Evolutionary conservation across 805 yeast species (phyloP).

Genomic region (Aciculoconidium aculeatum): DNA sequence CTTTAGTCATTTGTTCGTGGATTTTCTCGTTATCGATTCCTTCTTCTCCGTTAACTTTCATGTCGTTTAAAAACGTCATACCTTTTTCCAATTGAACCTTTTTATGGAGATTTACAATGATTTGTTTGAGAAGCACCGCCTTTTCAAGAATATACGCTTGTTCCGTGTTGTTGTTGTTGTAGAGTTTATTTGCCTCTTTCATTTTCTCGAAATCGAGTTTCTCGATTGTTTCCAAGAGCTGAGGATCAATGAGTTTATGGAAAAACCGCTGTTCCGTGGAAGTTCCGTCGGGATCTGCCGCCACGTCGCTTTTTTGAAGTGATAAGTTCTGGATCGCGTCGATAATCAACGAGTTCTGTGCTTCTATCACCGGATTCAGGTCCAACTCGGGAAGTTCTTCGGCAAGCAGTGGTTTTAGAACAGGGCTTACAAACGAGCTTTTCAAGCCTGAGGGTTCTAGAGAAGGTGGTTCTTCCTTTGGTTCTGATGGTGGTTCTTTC

Average conservation of each 20-base stretch:
- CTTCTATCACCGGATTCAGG: too few species aligned
- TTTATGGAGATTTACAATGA: constrained; percentile 20
- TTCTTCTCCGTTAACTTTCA: constrained; percentile 15
- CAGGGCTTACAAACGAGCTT: too few species aligned
- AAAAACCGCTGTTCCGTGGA: constrained; percentile 13
- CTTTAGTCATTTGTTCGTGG: constrained; percentile 18
- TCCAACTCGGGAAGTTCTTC: too few species aligned
- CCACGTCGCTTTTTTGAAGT: too few species aligned
- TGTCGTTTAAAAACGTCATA: constrained; percentile 17
- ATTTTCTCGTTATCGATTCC: constrained; percentile 10
- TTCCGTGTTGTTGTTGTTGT: constrained; percentile 6
- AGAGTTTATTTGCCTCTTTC: constrained; percentile 12
- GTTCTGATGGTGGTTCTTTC: constrained; percentile 9
- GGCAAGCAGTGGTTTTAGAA: too few species aligned
- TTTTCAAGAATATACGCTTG: constrained; percentile 20
- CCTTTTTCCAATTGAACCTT: constrained; percentile 20
- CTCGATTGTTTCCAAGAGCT: constrained; percentile 22
- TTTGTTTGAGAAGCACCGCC: constrained; percentile 21
- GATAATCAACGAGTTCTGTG: too few species aligned
- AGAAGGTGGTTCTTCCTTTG: constrained; percentile 4
- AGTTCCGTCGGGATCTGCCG: too few species aligned
- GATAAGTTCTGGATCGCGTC: too few species aligned
- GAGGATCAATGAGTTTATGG: constrained; percentile 22
- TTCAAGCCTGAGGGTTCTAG: too few species aligned
- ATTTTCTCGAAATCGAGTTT: constrained; percentile 20